Evolutionary conservation across 2,329 filamentous ascomycete genomes (phyloP), one percentile per base, ranked within the genome.

Genomic region (Sclerotinia glacialis): DNA sequence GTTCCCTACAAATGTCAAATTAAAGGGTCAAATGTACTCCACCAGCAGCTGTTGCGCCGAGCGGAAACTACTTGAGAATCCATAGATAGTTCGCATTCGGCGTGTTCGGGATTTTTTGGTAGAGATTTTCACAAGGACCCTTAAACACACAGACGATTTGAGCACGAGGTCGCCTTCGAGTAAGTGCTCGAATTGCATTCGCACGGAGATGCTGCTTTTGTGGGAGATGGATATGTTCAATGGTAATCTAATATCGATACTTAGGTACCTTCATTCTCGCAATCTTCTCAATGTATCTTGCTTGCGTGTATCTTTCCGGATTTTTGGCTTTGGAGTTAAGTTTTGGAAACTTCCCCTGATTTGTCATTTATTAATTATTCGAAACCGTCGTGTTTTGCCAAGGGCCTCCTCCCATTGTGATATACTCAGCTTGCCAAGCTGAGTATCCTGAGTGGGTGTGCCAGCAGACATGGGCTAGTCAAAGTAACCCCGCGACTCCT

Each of bases 71-170:
- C n/a, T 16, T 42, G 11, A 49, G 56, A 60, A n/a, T 59, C 11
- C 21, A 16, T 31, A 23, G 42, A 47, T n/a, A 47, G 21, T 47
- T 46, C 44, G 18, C 18, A 31, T 7, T 23, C 28, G 56, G 42
- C 28, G 26, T 34, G 26, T 40, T 61, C 49, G 44, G 21, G 37
- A 26, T 61, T 26, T 37, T 37, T 11, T 47, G 42, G 56, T n/a
- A 60, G 28, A 60, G 28, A 60, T 34, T 47, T 49, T 34, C 44
- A 12, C n/a, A 23, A n/a, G 58, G 58, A 40, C 44, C 58, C 58
- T 40, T 37, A 61, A 26, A 26, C 46, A 49, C 58, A 61, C 58
- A 61, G 58, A 61, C 46, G 5, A 23, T 49, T 26, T 12, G 14
- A n/a, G n/a, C 28, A 37, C 31, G 58, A 49, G 44, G 58, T 18